Conservation (phyloP, 495 filamentous ascomycete species). For the Elaphomyces granulatus region DNA sequence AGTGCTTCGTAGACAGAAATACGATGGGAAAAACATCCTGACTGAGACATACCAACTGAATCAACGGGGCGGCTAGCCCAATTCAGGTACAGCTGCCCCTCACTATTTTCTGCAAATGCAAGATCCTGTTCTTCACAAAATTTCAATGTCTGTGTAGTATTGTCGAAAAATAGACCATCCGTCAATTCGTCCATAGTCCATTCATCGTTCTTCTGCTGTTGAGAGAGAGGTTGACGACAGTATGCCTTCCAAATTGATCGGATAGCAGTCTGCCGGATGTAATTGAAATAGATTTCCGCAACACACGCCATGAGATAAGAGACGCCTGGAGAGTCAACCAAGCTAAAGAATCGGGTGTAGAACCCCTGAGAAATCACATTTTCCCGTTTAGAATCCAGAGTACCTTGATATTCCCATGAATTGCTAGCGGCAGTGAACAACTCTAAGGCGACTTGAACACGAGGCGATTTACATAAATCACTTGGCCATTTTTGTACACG, state of each 20-base stretch:
- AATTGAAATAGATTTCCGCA: slow-evolving; percentile 78
- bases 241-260: slow-evolving; percentile 49
- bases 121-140: slow-evolving; percentile 61
- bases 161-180: slow-evolving; percentile 56
- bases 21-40: too few species aligned
- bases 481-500: slow-evolving; percentile 57
- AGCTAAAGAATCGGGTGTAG: slow-evolving; percentile 56
- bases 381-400: slow-evolving; percentile 41
- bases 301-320: slow-evolving; percentile 92
- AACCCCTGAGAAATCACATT: slow-evolving; percentile 47
- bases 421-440: slow-evolving; percentile 56
- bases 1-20: too few species aligned
- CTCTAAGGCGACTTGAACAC: slow-evolving; percentile 52
- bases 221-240: slow-evolving; percentile 39
- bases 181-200: slow-evolving; percentile 57
- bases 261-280: slow-evolving; percentile 62
- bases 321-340: slow-evolving; percentile 52
- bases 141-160: slow-evolving; percentile 48
- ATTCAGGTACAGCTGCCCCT: slow-evolving; percentile 38
- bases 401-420: slow-evolving; percentile 46
- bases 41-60: slow-evolving; percentile 31
- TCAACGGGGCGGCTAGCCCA: slow-evolving; percentile 32
- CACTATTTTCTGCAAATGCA: slow-evolving; percentile 37
- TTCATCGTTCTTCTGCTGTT: slow-evolving; percentile 57
- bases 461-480: slow-evolving; percentile 37